These are phyloP conservation scores for Cordyceps militaris DNA, from an alignment of 2,329 filamentous ascomycete species.

Conservation along the genomic window DNA sequence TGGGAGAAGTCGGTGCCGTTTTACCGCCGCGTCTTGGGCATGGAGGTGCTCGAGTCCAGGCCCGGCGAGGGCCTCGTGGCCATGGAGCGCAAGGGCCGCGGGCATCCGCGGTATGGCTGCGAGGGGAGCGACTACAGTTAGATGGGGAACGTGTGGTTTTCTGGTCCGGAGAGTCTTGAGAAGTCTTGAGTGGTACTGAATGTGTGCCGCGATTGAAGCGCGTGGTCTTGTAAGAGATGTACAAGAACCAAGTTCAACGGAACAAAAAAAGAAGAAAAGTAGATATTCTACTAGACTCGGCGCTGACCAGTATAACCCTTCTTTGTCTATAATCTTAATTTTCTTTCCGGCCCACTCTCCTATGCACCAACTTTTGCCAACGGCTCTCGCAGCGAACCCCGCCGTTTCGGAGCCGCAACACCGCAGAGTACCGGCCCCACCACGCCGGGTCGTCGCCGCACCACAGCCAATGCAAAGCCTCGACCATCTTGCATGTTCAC, in stretches of 20 bases:
- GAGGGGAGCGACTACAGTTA: neutral
- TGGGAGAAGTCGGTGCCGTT: conserved; percentile 29
- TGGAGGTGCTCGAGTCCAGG: conserved; percentile 20
- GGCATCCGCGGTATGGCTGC: conserved; percentile 12
- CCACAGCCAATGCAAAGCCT: conserved; percentile 2
- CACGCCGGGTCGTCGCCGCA: neutral
- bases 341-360: no score
- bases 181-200: no score
- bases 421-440: neutral
- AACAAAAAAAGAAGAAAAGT: no score
- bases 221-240: no score
- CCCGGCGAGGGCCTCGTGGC: conserved; percentile 13
- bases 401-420: neutral
- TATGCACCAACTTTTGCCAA: neutral
- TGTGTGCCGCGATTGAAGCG: no score
- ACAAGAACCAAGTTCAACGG: no score
- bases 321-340: no score
- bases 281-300: no score
- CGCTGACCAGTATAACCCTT: no score
- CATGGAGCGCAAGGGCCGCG: conserved; percentile 20
- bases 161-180: no score
- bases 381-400: neutral
- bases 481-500: neutral
- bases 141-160: neutral
- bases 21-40: conserved; percentile 25